phyloP scores from a whole-genome alignment of 495 filamentous ascomycete species.

The Jackrogersella minutella region DNA sequence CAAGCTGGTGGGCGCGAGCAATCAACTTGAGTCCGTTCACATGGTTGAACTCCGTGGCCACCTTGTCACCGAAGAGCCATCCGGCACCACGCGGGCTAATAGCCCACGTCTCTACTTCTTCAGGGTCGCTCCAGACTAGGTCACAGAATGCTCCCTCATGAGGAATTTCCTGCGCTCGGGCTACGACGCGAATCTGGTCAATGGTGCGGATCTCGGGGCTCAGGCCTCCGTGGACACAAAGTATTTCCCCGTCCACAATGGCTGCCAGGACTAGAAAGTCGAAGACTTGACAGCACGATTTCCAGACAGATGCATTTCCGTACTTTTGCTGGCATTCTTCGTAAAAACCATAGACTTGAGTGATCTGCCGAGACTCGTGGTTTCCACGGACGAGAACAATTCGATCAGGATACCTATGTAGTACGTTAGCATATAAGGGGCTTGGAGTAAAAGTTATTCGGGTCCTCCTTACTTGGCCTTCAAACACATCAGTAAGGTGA shows the following conservation, averaged over 20 bases:
- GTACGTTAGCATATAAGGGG: constrained; percentile 30
- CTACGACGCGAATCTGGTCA: constrained; percentile 97
- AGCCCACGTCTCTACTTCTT: constrained; percentile 98
- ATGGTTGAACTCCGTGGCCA: constrained; percentile 98
- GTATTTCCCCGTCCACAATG: constrained; percentile 94
- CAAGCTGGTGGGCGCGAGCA: constrained; percentile 93
- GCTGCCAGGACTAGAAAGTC: constrained; percentile 96
- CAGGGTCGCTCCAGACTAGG: constrained; percentile 97
- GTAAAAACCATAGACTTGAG: constrained; percentile 98
- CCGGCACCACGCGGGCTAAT: constrained; percentile 93
- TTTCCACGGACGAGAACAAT: constrained; percentile 97
- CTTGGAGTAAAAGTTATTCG: background rate
- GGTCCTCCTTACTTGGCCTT: constrained; percentile 82
- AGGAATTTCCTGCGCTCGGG: constrained; percentile 95
- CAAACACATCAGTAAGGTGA: constrained; percentile 92
- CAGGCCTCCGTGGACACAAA: constrained; percentile 97
- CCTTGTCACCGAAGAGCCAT: constrained; percentile 97
- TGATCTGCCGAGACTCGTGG: constrained; percentile 97
- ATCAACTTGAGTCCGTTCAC: constrained; percentile 96
- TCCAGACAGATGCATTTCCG: constrained; percentile 98
- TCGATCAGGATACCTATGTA: constrained; percentile 83
- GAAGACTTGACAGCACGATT: constrained; percentile 98
- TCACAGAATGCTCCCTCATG: constrained; percentile 99
- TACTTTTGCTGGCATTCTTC: constrained; percentile 98
- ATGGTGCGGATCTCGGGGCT: constrained; percentile 96